These are phyloP conservation scores for Fusarium sp. DNA, from an alignment of 2,329 filamentous ascomycete genomes.

Conservation along the genomic window DNA sequence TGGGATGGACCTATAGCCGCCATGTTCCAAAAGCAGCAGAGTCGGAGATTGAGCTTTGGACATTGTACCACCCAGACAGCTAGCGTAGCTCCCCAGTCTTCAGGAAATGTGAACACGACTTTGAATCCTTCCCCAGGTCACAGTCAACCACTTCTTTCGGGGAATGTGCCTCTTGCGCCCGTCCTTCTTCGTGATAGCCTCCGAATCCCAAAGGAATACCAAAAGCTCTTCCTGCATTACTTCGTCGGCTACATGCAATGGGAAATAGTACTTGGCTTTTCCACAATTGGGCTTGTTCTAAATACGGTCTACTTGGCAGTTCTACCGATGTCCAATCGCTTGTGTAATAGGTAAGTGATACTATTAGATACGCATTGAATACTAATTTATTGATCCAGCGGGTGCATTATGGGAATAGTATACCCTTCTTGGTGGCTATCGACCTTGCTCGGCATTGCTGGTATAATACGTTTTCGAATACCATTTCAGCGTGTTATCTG, in stretches of 20 bases:
- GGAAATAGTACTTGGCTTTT: background rate
- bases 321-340: background rate
- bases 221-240: background rate
- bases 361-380: fast-evolving
- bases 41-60: background rate
- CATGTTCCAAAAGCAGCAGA: background rate
- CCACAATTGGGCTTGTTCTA: background rate
- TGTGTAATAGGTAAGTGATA: fast-evolving
- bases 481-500: background rate
- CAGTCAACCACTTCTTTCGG: fast-evolving
- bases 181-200: background rate
- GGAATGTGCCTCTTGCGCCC: background rate
- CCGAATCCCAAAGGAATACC: background rate
- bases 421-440: background rate
- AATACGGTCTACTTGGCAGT: background rate
- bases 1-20: background rate
- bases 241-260: background rate
- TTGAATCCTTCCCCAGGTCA: fast-evolving
- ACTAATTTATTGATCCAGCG: fast-evolving
- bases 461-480: background rate
- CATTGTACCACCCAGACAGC: fast-evolving
- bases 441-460: background rate
- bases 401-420: background rate
- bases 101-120: background rate
- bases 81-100: background rate